Conservation (phyloP, 148 eudicot genomes). For the Silene conica region DNA sequence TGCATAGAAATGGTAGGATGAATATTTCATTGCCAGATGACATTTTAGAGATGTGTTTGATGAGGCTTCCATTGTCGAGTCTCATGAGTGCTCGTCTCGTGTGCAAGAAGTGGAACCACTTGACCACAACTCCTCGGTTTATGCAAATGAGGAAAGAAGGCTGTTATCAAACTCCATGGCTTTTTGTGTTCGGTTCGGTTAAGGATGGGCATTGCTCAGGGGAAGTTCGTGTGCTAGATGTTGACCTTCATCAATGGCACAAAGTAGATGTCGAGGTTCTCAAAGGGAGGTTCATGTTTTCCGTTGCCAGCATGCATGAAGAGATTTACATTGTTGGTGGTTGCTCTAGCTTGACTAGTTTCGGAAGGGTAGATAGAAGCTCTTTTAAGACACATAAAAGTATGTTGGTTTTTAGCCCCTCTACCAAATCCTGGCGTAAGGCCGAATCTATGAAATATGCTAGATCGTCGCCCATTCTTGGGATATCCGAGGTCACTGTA, state of each 20-base stretch:
- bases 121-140: constrained; percentile 66
- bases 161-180: constrained; percentile 65
- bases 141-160: constrained; percentile 77
- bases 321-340: constrained; percentile 87
- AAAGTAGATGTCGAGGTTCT: constrained; percentile 54
- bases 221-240: constrained; percentile 81
- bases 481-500: constrained; percentile 56
- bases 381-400: constrained; percentile 88
- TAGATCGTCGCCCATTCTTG: constrained; percentile 76
- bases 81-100: constrained; percentile 96
- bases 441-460: constrained; percentile 83
- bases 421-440: constrained; percentile 69
- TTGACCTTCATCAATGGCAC: constrained; percentile 70
- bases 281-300: constrained; percentile 81
- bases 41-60: constrained; percentile 85
- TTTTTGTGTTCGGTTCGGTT: constrained; percentile 53
- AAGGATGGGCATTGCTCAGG: constrained; percentile 88
- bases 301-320: constrained; percentile 64
- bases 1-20: constrained; percentile 38
- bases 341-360: constrained; percentile 76
- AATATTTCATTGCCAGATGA: constrained; percentile 78
- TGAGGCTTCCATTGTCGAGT: constrained; percentile 85
- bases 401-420: constrained; percentile 65
- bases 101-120: constrained; percentile 83
- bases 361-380: constrained; percentile 78